Percentiles rank a stretch among this genome's conserved stretches.
These are phyloP conservation scores for Plenodomus tracheiphilus DNA, from an alignment of 2,329 filamentous ascomycete species.

Conservation along the genomic window DNA sequence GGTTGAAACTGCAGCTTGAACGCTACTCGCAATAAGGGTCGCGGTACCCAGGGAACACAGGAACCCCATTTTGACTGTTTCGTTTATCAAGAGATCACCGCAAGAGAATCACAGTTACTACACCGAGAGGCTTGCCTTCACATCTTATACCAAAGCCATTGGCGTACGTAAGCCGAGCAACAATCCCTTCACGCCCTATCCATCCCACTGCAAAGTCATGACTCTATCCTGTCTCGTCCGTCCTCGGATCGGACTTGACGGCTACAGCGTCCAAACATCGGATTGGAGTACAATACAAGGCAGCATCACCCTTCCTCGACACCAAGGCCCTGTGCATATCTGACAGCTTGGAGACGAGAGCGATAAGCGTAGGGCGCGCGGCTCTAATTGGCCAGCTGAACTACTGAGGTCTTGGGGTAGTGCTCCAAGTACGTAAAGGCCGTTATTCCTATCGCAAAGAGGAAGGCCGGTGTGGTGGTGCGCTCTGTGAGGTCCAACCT, in stretches of 20 bases:
- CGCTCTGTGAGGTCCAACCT: background rate
- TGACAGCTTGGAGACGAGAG: background rate
- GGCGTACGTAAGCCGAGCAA: background rate
- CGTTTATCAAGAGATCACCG: background rate
- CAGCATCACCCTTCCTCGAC: too few relatives aligned
- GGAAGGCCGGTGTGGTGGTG: background rate
- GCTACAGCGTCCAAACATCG: background rate
- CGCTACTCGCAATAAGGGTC: slow-evolving; percentile 6
- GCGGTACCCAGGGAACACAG: slow-evolving; percentile 4
- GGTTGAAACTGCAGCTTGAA: slow-evolving; percentile 27
- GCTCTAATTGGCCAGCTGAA: background rate
- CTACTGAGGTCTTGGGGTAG: background rate
- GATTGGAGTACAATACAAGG: background rate
- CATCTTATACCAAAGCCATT: background rate
- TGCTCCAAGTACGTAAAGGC: background rate
- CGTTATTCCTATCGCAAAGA: background rate
- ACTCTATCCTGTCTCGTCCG: background rate
- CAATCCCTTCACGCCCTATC: too few relatives aligned
- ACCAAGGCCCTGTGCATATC: background rate
- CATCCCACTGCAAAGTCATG: background rate
- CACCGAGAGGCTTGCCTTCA: background rate
- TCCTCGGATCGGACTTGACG: background rate
- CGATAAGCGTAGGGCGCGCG: background rate
- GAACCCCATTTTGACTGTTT: slow-evolving; percentile 12
- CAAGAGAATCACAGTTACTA: background rate